Evolutionary conservation across 768 basidiomycete species (phyloP).

Genomic region (Panellus pusillus): DNA sequence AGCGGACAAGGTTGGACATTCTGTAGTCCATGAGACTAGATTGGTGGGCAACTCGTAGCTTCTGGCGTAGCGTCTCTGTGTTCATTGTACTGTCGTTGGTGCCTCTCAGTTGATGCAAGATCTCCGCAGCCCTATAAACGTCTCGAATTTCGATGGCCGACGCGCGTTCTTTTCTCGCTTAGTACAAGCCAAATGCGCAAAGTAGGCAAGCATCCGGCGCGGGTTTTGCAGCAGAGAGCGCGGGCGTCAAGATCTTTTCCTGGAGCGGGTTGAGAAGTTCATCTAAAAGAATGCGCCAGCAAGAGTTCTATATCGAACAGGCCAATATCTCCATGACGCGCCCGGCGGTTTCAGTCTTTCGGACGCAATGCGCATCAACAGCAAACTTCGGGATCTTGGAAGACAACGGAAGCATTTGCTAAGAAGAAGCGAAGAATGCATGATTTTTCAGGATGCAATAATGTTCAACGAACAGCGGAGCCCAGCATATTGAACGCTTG

Average conservation of each 20-base stretch:
- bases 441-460: too few species aligned
- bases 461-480: too few species aligned
- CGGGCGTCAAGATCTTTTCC: conserved; percentile 17
- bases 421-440: too few species aligned
- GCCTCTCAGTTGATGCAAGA: conserved; percentile 12
- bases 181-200: conserved; percentile 17
- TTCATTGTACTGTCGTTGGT: background rate
- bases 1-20: conserved; percentile 9
- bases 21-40: conserved; percentile 17
- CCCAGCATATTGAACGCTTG: too few species aligned
- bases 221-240: conserved; percentile 17
- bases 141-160: conserved; percentile 15
- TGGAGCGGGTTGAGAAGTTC: conserved; percentile 17
- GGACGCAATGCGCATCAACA: too few species aligned
- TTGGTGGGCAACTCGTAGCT: conserved; percentile 16
- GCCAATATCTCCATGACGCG: too few species aligned
- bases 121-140: conserved; percentile 13
- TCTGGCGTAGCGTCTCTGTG: conserved; percentile 13
- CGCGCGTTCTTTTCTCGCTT: conserved; percentile 16
- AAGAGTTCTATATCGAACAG: conserved; percentile 17
- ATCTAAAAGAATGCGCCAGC: conserved; percentile 16
- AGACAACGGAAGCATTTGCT: too few species aligned
- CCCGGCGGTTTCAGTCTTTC: too few species aligned
- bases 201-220: conserved; percentile 8
- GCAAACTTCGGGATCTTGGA: too few species aligned